Conservation (phyloP, 2,329 filamentous ascomycete genomes). For the Penicillium fuscoglaucum region DNA sequence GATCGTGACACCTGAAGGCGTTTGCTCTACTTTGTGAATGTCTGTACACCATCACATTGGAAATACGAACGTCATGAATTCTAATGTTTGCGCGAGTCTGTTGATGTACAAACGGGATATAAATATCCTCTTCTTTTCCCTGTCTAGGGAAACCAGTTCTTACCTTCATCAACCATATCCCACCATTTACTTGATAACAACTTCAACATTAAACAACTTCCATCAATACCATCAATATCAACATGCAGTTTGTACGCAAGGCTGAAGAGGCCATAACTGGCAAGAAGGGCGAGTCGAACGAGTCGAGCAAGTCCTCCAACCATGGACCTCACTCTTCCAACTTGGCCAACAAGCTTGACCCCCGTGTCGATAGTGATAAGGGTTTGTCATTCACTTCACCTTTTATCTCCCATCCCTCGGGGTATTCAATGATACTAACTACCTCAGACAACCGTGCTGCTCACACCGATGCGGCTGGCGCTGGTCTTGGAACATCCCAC, state of each 20-base stretch:
- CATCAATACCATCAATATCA: neutral
- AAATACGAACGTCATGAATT: slow-evolving; percentile 1
- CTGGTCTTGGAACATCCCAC: neutral
- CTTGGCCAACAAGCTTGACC: slow-evolving; percentile 22
- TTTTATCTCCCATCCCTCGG: neutral
- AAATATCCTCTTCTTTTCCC: neutral
- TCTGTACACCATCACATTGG: neutral
- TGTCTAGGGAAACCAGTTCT: neutral
- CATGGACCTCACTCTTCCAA: slow-evolving; percentile 19
- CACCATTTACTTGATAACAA: neutral
- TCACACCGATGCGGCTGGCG: neutral
- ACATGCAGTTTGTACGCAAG: slow-evolving; percentile 41
- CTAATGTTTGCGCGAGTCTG: neutral
- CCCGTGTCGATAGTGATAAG: slow-evolving; percentile 20
- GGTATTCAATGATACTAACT: neutral
- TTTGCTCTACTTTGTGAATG: neutral
- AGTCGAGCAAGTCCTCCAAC: slow-evolving; percentile 14
- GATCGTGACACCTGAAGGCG: neutral
- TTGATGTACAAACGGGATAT: neutral
- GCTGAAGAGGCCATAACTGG: slow-evolving; percentile 45
- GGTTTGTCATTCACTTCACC: slow-evolving; percentile 8
- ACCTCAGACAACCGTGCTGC: slow-evolving; percentile 9
- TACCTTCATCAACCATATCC: neutral
- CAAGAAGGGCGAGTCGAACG: slow-evolving; percentile 23
- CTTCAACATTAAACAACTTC: neutral